Percentiles rank a stretch among this genome's conserved stretches.
Conservation (phyloP, 345 rosid species). For the Angophora floribunda region DNA sequence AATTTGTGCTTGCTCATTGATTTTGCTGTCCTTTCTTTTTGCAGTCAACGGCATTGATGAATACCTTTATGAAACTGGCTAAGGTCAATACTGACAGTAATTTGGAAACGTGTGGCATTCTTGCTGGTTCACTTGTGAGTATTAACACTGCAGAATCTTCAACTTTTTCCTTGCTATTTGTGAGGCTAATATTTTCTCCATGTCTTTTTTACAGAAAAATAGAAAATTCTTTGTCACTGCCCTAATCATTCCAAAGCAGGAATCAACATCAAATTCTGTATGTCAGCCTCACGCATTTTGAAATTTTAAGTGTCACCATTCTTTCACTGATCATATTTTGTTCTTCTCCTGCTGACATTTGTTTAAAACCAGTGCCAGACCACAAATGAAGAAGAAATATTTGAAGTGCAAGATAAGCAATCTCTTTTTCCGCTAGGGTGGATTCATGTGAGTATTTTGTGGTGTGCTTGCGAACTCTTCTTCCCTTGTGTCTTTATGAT, state of each 20-base stretch:
- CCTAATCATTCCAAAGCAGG: constrained; percentile 96
- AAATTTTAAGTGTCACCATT: background rate
- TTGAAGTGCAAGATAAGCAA: constrained; percentile 90
- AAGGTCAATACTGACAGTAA: constrained; percentile 73
- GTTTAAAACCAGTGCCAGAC: constrained; percentile 60
- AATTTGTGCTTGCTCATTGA: background rate
- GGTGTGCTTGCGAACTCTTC: background rate
- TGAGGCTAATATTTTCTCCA: constrained; percentile 7
- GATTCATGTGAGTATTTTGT: constrained; percentile 79
- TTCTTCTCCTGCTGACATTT: background rate
- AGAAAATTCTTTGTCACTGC: constrained; percentile 80
- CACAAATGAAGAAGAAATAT: constrained; percentile 96
- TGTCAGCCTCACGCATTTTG: constrained; percentile 1
- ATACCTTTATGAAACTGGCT: constrained; percentile 90
- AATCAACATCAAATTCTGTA: constrained; percentile 91
- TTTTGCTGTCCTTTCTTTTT: constrained; percentile 6
- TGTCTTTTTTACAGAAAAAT: constrained; percentile 53
- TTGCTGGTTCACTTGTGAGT: constrained; percentile 95
- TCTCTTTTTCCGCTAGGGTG: constrained; percentile 97
- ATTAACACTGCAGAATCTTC: background rate
- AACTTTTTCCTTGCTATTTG: background rate
- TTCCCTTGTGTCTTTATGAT: background rate
- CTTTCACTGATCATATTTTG: background rate
- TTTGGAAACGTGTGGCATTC: constrained; percentile 97
- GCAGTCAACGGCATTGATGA: constrained; percentile 93